Evolutionary conservation across 371 early-diverging fungal genomes (phyloP).

Genomic region (Mucor indicus): DNA sequence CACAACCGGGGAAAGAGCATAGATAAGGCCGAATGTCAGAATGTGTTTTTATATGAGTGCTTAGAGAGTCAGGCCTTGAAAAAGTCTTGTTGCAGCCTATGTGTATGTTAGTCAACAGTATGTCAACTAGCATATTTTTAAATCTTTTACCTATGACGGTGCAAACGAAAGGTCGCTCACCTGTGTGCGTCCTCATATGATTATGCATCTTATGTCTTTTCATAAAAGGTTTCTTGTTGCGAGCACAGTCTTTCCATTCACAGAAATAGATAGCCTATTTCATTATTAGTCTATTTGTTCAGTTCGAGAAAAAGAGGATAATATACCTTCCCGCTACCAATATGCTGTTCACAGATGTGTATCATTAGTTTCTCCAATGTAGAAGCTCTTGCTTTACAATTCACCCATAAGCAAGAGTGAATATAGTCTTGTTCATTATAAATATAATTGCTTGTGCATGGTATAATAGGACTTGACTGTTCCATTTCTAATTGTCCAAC

Average conservation of each 20-base stretch:
- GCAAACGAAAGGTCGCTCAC: conserved; percentile 67
- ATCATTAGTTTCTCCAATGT: conserved; percentile 45
- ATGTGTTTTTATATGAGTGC: conserved; percentile 87
- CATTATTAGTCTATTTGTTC: neutral
- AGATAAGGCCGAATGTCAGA: conserved; percentile 69
- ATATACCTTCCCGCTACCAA: conserved; percentile 26
- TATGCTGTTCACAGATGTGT: conserved; percentile 22
- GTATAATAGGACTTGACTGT: too few species aligned
- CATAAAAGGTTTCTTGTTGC: conserved; percentile 75
- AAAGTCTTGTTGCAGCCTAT: conserved; percentile 83
- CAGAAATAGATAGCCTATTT: conserved; percentile 70
- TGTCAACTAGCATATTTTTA: too few species aligned
- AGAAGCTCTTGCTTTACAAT: conserved; percentile 52
- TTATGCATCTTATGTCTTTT: conserved; percentile 90
- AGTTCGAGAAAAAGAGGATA: neutral
- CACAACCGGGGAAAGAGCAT: conserved; percentile 56
- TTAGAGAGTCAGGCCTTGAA: conserved; percentile 84
- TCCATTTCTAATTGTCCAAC: conserved; percentile 38
- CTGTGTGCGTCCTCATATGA: conserved; percentile 86
- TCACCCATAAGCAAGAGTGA: conserved; percentile 58
- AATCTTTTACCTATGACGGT: conserved; percentile 21
- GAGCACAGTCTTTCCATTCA: conserved; percentile 78
- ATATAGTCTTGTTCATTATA: conserved; percentile 11
- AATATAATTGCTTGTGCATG: too few species aligned
- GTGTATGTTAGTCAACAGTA: too few species aligned